Conservation (phyloP, 768 basidiomycete genomes). For the Flagelloscypha sp. region DNA sequence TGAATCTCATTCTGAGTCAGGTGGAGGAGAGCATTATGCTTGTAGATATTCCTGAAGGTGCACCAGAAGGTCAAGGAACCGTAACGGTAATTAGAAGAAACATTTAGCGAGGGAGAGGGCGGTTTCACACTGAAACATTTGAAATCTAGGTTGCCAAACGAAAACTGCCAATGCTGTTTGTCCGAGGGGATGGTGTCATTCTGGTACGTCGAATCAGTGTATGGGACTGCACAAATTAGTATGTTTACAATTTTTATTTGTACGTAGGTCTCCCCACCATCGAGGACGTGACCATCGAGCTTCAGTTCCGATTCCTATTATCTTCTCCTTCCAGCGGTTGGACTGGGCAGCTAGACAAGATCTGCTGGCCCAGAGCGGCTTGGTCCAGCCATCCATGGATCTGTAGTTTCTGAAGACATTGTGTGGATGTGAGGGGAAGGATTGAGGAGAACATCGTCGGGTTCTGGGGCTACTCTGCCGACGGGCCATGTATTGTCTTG, state of each 20-base stretch:
- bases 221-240: not conserved
- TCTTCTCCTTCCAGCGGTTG: too few species aligned
- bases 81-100: slow-evolving; percentile 50
- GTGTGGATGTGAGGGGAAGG: slow-evolving; percentile 4
- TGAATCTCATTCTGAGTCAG: slow-evolving; percentile 97
- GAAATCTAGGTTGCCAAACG: slow-evolving; percentile 72
- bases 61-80: slow-evolving; percentile 44
- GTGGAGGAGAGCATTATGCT: slow-evolving; percentile 97
- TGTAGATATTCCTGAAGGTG: slow-evolving; percentile 76
- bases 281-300: slow-evolving; percentile 48
- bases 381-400: too few species aligned
- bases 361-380: too few species aligned
- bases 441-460: slow-evolving; percentile 40
- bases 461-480: slow-evolving; percentile 49
- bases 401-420: slow-evolving; percentile 4
- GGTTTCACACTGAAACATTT: slow-evolving; percentile 4
- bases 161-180: slow-evolving; percentile 97
- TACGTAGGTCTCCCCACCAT: slow-evolving; percentile 69
- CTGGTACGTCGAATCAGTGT: slow-evolving; percentile 46
- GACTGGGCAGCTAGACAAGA: too few species aligned
- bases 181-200: slow-evolving; percentile 95
- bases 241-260: slow-evolving; percentile 7
- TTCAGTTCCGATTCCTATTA: too few species aligned
- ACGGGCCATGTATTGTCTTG: slow-evolving; percentile 72
- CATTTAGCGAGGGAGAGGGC: too few species aligned